A percentile compares a stretch with the other conserved stretches of the same genome.
Conservation (phyloP, 768 basidiomycete species). For the Mycena maculata region DNA sequence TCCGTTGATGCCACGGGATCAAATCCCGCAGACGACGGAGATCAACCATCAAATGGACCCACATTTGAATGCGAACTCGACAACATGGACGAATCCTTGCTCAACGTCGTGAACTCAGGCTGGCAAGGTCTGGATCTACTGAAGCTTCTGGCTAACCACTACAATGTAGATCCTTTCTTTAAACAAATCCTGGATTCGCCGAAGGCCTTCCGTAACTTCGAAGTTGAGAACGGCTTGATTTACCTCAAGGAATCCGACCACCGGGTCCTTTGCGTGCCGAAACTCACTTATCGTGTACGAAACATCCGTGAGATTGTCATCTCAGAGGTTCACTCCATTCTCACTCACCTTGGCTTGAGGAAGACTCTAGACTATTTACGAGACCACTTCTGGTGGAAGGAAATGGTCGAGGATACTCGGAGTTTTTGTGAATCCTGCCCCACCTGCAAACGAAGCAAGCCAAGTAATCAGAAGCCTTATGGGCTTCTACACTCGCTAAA, state of each 20-base stretch:
- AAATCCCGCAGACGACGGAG: too few species aligned
- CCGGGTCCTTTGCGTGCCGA: too few species aligned
- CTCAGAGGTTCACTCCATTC: constrained; percentile 39
- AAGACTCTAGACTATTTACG: constrained; percentile 39
- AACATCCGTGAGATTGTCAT: constrained; percentile 37
- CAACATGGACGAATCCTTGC: too few species aligned
- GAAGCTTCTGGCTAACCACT: neutral
- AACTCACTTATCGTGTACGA: constrained; percentile 4
- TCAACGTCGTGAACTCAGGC: constrained; percentile 15
- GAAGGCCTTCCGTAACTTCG: too few species aligned
- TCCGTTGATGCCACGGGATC: too few species aligned
- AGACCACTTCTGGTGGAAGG: constrained; percentile 28
- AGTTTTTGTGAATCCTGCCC: constrained; percentile 24
- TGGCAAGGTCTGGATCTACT: constrained; percentile 20
- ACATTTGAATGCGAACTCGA: too few species aligned
- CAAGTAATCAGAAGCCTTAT: constrained; percentile 27
- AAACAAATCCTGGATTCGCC: neutral
- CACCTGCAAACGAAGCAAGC: constrained; percentile 21
- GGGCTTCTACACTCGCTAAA: constrained; percentile 33
- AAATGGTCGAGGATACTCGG: constrained; percentile 23
- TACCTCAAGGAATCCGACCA: too few species aligned
- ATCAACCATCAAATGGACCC: too few species aligned
- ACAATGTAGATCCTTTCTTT: constrained; percentile 14
- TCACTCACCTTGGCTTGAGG: constrained; percentile 38
- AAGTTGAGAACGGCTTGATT: too few species aligned